These are phyloP conservation scores for Mortierella sp. DNA, from an alignment of 371 early-diverging fungal species.

Conservation along the genomic window DNA sequence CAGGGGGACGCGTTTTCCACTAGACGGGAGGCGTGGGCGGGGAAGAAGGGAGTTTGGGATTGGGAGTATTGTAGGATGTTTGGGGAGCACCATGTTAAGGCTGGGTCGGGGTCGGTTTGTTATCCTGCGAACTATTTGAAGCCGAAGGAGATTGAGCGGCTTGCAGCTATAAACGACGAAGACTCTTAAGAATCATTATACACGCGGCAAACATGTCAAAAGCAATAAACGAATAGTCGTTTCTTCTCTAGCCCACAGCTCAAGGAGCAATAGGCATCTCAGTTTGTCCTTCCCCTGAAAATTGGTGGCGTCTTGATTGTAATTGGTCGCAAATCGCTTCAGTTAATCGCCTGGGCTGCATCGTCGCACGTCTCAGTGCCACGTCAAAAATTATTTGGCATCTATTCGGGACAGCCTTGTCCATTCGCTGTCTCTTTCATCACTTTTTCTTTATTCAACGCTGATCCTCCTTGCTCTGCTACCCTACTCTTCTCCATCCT, in stretches of 20 bases:
- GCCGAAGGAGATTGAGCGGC: not conserved
- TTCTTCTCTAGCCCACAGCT: too few relatives aligned
- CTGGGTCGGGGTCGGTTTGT: not conserved
- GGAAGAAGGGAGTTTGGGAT: not conserved
- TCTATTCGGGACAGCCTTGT: not conserved
- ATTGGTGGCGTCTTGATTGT: slow-evolving; percentile 2
- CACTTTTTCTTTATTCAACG: not conserved
- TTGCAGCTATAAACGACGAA: not conserved
- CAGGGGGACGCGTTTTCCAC: not conserved
- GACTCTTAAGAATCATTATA: not conserved
- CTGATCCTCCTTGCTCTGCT: not conserved
- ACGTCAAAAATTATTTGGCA: not conserved
- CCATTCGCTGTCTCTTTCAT: not conserved
- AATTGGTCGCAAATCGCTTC: not conserved
- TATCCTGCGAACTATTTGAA: not conserved
- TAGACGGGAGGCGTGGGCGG: not conserved
- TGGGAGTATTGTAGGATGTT: slow-evolving; percentile 1
- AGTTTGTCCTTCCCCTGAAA: not conserved
- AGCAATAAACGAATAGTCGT: too few relatives aligned
- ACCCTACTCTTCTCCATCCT: not conserved
- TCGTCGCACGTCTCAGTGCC: slow-evolving; percentile 11
- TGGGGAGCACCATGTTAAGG: not conserved
- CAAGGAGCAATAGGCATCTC: too few relatives aligned
- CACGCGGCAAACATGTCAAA: too few relatives aligned
- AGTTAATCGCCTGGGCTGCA: slow-evolving; percentile 10